Conservation (phyloP, 352 stramenopile species). For the Phytophthora citrophthora region DNA sequence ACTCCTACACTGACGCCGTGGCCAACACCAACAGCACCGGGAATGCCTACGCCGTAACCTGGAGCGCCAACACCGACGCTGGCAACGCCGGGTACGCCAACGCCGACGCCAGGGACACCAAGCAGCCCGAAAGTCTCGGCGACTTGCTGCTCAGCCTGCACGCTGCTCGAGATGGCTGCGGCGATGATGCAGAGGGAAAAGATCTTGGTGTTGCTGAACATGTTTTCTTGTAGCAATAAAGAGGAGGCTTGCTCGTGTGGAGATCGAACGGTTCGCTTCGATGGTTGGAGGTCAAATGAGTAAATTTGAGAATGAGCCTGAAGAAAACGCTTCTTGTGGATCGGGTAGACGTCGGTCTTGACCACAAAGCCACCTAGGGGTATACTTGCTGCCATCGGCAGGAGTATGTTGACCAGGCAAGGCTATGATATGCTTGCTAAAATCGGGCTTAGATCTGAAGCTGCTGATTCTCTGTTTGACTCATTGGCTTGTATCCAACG, state of each 20-base stretch:
- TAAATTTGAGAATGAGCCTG: slow-evolving; percentile 11
- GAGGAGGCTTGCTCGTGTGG: slow-evolving; percentile 5
- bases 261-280: slow-evolving; percentile 5
- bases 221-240: slow-evolving; percentile 4
- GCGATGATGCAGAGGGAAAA: slow-evolving; percentile 7
- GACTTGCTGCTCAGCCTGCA: slow-evolving; percentile 1
- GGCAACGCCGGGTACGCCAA: slow-evolving; percentile 7
- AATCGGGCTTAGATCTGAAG: not conserved
- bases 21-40: not conserved
- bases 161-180: slow-evolving; percentile 1
- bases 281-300: slow-evolving; percentile 5
- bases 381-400: not conserved
- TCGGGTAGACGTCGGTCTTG: slow-evolving; percentile 7
- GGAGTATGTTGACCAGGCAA: not conserved
- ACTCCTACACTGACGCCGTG: slow-evolving; percentile 4
- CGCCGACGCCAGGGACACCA: slow-evolving; percentile 1
- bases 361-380: not conserved
- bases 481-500: not conserved
- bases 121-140: slow-evolving; percentile 13
- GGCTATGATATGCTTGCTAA: not conserved
- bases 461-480: not conserved
- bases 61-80: slow-evolving; percentile 9
- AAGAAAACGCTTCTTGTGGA: not conserved
- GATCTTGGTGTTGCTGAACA: slow-evolving; percentile 18
- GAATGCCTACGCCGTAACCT: not conserved